phyloP scores from a whole-genome alignment of 176 grass and related monocot genomes.

The Saccharum officinarum region DNA sequence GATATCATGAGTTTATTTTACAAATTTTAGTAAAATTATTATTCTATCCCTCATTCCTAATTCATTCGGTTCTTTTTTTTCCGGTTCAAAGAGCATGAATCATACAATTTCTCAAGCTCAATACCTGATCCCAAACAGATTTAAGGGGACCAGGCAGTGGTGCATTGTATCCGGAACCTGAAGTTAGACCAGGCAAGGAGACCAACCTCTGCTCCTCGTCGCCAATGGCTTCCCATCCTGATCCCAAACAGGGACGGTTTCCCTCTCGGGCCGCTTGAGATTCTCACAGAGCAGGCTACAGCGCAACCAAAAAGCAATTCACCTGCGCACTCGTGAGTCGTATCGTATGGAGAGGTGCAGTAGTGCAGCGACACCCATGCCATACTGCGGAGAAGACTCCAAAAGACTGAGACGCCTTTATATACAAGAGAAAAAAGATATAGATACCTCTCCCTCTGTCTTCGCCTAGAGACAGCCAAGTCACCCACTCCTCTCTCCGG shows the following conservation, averaged over 20 bases:
- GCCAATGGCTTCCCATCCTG: not conserved
- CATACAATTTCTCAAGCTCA: no score
- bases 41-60: no score
- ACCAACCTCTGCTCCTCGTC: not conserved
- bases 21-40: no score
- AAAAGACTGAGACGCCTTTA: not conserved
- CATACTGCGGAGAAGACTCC: constrained; percentile 11
- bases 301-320: not conserved
- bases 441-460: not conserved
- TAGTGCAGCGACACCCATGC: not conserved
- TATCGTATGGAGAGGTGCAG: no score
- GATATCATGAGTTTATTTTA: no score
- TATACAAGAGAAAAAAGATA: not conserved
- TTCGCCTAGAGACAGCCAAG: constrained; percentile 19
- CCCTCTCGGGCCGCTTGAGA: not conserved
- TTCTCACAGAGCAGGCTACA: not conserved
- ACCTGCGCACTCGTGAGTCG: not conserved
- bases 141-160: no score
- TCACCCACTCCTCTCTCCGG: not conserved
- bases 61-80: no score
- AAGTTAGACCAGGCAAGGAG: not conserved
- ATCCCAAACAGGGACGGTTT: not conserved
- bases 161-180: not conserved
- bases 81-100: no score
- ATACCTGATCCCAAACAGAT: no score